A percentile compares a stretch with the other conserved stretches of the same genome.
Evolutionary conservation across 2,329 filamentous ascomycete genomes (phyloP).

Genomic region (Botryotinia convoluta): DNA sequence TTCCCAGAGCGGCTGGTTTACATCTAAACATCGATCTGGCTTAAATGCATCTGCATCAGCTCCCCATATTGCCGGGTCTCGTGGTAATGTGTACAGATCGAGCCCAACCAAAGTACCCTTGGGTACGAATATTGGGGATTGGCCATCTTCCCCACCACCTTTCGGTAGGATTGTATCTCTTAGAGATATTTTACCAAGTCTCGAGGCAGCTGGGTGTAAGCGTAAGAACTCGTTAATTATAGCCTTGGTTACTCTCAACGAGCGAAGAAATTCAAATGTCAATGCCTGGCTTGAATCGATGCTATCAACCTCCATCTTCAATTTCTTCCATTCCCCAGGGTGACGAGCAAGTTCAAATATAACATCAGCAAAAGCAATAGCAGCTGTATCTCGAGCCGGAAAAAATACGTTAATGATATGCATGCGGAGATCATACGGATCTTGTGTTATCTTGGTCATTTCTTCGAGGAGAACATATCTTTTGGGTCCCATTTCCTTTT

Average conservation of each 20-base stretch:
- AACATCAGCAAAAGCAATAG: neutral
- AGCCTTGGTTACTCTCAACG: neutral
- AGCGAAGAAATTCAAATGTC: neutral
- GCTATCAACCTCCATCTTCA: neutral
- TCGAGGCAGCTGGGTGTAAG: conserved; percentile 3
- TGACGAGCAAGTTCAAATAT: conserved; percentile 12
- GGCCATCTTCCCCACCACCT: conserved; percentile 34
- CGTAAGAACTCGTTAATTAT: conserved; percentile 7
- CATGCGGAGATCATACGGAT: conserved; percentile 3
- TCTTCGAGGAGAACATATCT: conserved; percentile 6
- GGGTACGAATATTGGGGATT: conserved; percentile 31
- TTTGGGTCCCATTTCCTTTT: neutral
- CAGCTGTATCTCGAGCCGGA: neutral
- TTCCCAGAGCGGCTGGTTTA: neutral
- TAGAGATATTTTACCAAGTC: neutral
- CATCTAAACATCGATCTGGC: conserved; percentile 36
- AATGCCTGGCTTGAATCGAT: neutral
- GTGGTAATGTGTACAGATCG: conserved; percentile 38
- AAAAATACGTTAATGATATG: neutral
- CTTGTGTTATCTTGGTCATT: neutral
- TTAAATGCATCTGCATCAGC: conserved; percentile 40
- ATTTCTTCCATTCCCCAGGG: neutral
- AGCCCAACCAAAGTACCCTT: conserved; percentile 25
- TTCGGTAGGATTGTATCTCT: conserved; percentile 26
- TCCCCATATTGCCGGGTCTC: conserved; percentile 41